Evolutionary conservation across 1,284 basidiomycete genomes (phyloP).

Genomic region (Ustilago vetiveriae): DNA sequence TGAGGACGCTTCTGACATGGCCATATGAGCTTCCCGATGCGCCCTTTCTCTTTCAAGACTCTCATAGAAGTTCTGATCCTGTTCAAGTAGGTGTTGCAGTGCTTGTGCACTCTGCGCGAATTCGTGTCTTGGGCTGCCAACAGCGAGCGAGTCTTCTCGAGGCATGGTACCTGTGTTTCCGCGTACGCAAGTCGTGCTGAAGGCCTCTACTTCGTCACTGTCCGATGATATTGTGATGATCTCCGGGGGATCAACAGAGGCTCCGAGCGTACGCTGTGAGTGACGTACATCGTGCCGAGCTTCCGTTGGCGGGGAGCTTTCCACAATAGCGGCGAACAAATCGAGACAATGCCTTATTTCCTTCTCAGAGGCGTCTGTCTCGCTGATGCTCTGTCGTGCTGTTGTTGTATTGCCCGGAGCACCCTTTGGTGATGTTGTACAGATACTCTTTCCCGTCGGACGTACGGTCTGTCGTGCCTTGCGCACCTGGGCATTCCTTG

Average conservation of each 20-base stretch:
- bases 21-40: not conserved
- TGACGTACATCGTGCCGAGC: not conserved
- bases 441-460: too few species aligned
- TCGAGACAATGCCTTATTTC: not conserved
- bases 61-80: conserved; percentile 15
- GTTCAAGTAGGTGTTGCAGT: conserved; percentile 7
- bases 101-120: conserved; percentile 1
- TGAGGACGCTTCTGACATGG: conserved; percentile 1
- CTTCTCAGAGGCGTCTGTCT: not conserved
- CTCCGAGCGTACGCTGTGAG: not conserved
- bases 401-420: not conserved
- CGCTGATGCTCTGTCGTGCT: too few species aligned
- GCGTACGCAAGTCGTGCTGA: not conserved
- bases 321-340: not conserved
- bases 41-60: conserved; percentile 18
- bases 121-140: too few species aligned
- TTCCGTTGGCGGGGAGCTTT: not conserved
- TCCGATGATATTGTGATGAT: conserved; percentile 37
- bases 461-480: conserved; percentile 16
- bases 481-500: conserved; percentile 32
- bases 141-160: too few species aligned
- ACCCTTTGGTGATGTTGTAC: too few species aligned
- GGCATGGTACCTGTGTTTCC: not conserved
- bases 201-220: conserved; percentile 12
- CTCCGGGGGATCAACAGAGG: conserved; percentile 6